Evolutionary conservation across 106 monocot genomes (phyloP), one percentile per base, ranked within the genome.

Genomic region (Dendrobium catenatum): DNA sequence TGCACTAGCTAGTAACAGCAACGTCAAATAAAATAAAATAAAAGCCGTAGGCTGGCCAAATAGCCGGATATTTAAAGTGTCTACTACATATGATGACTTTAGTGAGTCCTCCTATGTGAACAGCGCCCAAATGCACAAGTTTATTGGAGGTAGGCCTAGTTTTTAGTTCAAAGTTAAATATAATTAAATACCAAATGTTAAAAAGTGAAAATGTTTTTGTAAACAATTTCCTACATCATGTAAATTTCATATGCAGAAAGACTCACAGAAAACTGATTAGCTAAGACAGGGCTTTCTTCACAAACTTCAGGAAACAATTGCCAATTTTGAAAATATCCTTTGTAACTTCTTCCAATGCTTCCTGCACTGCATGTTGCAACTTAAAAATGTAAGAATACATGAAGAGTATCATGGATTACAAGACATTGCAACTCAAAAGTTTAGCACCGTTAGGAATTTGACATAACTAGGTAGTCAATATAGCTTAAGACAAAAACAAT

Each of bases 311-410:
- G 93, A 83, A 93, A 91, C 54, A 95, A 55, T 78, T 95, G 95
- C 88, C 86, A 91, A 5, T 85, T 78, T 79, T 93, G 95, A 81
- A 95, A 95, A 76, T 93, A 83, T 43, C 95, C 95, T 85, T 81
- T 93, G 73, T 91, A 95, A 82, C 91, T 93, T 88, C 93, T 95
- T 74, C 95, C 95, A 76, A 95, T 93, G 68, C 95, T 95, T 82
- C 95, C 95, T 82, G 89, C 83, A 70, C 95, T 95, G 89, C 48
- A 77, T 6, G 4, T 83, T 72, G 77, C 37, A 19, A 18, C 51
- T 11, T 3, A n/a, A 76, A 76, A 78, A 47, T 42, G 44, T 13
- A 18, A 84, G 66, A 66, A 67, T 22, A 33, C 58, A 43, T 24
- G 20, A 51, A 13, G 13, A 15, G 0, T 13, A 51, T 51, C 13